Conservation (phyloP, 1,284 basidiomycete genomes). For the Malassezia arunalokei region DNA sequence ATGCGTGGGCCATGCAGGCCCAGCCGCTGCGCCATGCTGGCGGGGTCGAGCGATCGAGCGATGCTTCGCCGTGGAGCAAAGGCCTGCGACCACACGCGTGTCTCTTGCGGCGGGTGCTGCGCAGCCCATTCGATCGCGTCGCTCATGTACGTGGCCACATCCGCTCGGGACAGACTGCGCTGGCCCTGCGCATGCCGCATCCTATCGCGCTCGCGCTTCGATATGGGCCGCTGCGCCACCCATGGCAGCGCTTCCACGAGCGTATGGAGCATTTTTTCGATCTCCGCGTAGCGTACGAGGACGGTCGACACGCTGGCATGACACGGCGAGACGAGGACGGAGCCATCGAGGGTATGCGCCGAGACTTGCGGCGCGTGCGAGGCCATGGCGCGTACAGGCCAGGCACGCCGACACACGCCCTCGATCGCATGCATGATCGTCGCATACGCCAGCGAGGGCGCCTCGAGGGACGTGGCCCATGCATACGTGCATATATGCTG, state of each 20-base stretch:
- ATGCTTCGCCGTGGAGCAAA: background rate
- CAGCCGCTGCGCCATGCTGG: constrained; percentile 4
- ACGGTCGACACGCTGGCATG: constrained; percentile 3
- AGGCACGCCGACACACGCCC: background rate
- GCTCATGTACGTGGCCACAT: constrained; percentile 1
- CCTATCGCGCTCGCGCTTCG: constrained; percentile 7
- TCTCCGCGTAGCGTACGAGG: constrained; percentile 13
- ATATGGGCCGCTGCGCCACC: constrained; percentile 1
- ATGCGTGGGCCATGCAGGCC: constrained; percentile 1
- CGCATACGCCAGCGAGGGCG: constrained; percentile 12
- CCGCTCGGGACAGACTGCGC: background rate
- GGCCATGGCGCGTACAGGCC: constrained; percentile 1
- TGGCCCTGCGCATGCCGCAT: background rate
- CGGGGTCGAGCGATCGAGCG: background rate
- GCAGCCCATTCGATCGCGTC: constrained; percentile 2
- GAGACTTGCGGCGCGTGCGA: background rate
- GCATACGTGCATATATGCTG: background rate
- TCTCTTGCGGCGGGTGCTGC: background rate
- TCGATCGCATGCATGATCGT: constrained; percentile 13
- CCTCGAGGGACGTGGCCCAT: background rate
- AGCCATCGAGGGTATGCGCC: background rate
- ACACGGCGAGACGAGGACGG: background rate
- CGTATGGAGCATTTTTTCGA: constrained; percentile 6
- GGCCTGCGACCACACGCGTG: background rate
- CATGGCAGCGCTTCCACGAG: constrained; percentile 7